Percentiles rank a stretch among this genome's conserved stretches.
Conservation (phyloP, 768 basidiomycete genomes). For the Tylopilus balloui region DNA sequence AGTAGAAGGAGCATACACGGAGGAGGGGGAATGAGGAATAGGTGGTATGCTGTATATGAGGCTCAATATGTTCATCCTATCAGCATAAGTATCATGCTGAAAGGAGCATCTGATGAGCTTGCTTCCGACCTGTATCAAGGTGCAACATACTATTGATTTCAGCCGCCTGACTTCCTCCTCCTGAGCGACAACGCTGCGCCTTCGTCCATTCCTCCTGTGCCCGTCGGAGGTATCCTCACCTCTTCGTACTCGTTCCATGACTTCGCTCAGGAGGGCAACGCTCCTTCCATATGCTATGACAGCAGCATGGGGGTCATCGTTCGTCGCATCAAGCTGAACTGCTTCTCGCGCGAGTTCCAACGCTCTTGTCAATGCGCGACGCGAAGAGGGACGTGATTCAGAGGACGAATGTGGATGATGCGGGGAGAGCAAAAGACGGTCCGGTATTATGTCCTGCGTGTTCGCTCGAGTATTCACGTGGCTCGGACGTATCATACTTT, state of each 20-base stretch:
- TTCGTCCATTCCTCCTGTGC: conserved; percentile 55
- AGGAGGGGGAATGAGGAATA: conserved; percentile 59
- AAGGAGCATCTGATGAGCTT: conserved; percentile 14
- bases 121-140: conserved; percentile 10
- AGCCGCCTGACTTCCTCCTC: conserved; percentile 85
- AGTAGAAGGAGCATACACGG: conserved; percentile 42
- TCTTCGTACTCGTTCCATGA: conserved; percentile 86
- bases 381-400: conserved; percentile 64
- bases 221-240: conserved; percentile 77
- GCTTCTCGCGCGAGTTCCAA: conserved; percentile 87
- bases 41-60: conserved; percentile 85
- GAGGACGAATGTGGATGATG: conserved; percentile 39
- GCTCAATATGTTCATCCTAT: conserved; percentile 89
- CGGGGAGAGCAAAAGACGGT: conserved; percentile 42
- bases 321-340: conserved; percentile 81
- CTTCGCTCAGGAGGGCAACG: conserved; percentile 82
- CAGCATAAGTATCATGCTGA: conserved; percentile 93
- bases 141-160: conserved; percentile 77
- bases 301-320: conserved; percentile 84
- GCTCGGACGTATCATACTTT: conserved; percentile 41
- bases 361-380: conserved; percentile 80
- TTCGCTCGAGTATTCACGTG: conserved; percentile 19
- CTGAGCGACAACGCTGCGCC: conserved; percentile 81
- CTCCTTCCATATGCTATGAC: conserved; percentile 86
- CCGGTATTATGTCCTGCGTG: conserved; percentile 40